These are phyloP conservation scores for Scheffersomyces lignosus DNA, from an alignment of 805 yeast genomes.

Conservation along the genomic window DNA sequence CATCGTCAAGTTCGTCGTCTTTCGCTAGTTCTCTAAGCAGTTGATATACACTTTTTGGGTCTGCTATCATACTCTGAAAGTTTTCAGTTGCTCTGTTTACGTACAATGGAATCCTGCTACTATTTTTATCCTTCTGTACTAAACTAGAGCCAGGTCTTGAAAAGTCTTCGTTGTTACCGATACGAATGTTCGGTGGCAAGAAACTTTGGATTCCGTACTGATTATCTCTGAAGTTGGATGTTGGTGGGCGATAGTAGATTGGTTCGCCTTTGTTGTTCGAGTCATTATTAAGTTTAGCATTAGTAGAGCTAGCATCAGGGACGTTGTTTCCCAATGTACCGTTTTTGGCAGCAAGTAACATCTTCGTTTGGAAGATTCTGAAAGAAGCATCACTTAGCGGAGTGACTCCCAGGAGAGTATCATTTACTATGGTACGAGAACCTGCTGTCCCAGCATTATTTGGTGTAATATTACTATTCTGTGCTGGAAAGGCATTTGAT, in stretches of 20 bases:
- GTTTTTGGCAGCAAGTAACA: neutral
- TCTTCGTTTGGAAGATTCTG: constrained; percentile 2
- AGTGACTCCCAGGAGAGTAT: too few species aligned
- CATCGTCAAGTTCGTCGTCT: constrained; percentile 5
- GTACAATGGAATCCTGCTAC: constrained; percentile 5
- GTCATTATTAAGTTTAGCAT: too few species aligned
- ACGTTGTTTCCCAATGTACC: neutral
- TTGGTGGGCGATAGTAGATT: constrained; percentile 33
- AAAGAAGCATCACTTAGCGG: neutral
- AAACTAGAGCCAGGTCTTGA: neutral
- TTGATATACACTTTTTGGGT: too few species aligned
- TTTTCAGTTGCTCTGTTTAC: constrained; percentile 2
- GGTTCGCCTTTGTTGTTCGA: constrained; percentile 11
- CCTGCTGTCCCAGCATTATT: too few species aligned
- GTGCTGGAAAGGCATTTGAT: neutral
- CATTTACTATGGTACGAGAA: too few species aligned
- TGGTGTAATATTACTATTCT: too few species aligned
- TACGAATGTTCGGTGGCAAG: constrained; percentile 22
- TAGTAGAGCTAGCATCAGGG: too few species aligned
- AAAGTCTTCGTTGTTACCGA: neutral
- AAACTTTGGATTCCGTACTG: constrained; percentile 27
- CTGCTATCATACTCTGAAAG: too few species aligned
- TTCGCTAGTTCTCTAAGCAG: constrained; percentile 1
- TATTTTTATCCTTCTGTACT: neutral
- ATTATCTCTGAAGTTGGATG: constrained; percentile 21